Percentiles rank a stretch among this genome's conserved stretches.
Evolutionary conservation across 208 protist species (phyloP).

Genomic region (Acanthamoeba royreba): DNA sequence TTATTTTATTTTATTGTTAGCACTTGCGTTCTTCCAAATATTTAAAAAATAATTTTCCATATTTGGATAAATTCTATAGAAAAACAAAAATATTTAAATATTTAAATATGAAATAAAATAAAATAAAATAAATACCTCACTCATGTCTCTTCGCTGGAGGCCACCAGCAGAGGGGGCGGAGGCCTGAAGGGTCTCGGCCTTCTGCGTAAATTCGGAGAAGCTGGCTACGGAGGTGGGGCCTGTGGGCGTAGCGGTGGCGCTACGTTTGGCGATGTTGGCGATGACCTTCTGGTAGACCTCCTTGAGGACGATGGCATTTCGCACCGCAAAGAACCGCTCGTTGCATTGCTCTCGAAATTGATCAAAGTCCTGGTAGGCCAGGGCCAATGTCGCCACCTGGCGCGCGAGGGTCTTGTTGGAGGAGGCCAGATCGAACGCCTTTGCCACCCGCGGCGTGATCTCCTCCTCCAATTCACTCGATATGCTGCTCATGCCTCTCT

Average conservation of each 20-base stretch:
- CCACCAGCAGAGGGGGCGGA: neutral
- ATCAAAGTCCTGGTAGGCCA: neutral
- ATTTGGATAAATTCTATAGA: too few relatives aligned
- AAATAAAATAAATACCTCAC: too few relatives aligned
- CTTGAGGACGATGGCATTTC: neutral
- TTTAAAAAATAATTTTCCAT: too few relatives aligned
- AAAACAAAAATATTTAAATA: too few relatives aligned
- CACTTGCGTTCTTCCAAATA: too few relatives aligned
- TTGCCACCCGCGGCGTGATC: neutral
- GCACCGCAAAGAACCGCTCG: neutral
- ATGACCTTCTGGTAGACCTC: neutral
- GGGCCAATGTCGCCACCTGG: neutral
- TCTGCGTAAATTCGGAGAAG: neutral
- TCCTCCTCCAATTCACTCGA: neutral
- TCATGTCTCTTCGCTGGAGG: neutral
- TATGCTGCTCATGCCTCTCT: neutral
- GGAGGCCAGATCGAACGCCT: neutral
- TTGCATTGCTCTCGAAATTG: conserved; percentile 10
- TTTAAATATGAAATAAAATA: too few relatives aligned
- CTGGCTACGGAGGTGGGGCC: neutral
- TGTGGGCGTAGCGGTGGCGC: too few relatives aligned
- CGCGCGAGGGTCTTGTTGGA: neutral
- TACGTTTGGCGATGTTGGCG: too few relatives aligned
- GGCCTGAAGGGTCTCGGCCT: neutral
- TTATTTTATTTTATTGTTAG: neutral